A percentile compares a stretch with the other conserved stretches of the same genome.
phyloP scores from a whole-genome alignment of 73 alveolate genomes.

The Stentor coeruleus region DNA sequence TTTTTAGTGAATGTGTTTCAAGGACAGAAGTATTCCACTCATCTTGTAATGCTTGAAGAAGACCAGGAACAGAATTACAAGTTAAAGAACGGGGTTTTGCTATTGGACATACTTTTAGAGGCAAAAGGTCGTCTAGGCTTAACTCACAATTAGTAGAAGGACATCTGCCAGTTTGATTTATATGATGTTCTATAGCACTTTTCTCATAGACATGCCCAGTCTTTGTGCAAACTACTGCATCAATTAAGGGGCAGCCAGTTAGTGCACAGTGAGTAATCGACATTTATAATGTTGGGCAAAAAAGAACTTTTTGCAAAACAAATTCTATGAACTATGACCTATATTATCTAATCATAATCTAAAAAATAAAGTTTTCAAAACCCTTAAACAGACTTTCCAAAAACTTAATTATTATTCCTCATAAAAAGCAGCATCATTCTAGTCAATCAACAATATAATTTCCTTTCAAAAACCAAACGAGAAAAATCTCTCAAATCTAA shows the following conservation, averaged over 20 bases:
- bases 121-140: slow-evolving; percentile 50
- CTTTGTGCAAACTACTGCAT: slow-evolving; percentile 67
- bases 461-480: too few species aligned
- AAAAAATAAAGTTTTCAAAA: too few species aligned
- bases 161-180: slow-evolving; percentile 67
- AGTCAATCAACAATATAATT: too few species aligned
- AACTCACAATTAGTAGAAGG: slow-evolving; percentile 75
- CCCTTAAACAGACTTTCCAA: too few species aligned
- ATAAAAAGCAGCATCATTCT: too few species aligned
- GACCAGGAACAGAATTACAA: slow-evolving; percentile 60
- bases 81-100: slow-evolving; percentile 66
- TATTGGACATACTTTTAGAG: slow-evolving; percentile 31
- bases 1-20: slow-evolving; percentile 55
- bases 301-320: too few species aligned
- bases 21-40: slow-evolving; percentile 81
- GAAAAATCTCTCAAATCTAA: too few species aligned
- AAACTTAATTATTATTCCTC: too few species aligned
- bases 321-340: too few species aligned
- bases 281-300: slow-evolving; percentile 19
- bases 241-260: slow-evolving; percentile 65
- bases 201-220: slow-evolving; percentile 83
- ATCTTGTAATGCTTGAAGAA: slow-evolving; percentile 51
- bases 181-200: slow-evolving; percentile 55
- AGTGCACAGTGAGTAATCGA: slow-evolving; percentile 58
- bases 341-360: too few species aligned